Evolutionary conservation across 306 rosid species (phyloP).

Genomic region (Ormosia semicastrata): DNA sequence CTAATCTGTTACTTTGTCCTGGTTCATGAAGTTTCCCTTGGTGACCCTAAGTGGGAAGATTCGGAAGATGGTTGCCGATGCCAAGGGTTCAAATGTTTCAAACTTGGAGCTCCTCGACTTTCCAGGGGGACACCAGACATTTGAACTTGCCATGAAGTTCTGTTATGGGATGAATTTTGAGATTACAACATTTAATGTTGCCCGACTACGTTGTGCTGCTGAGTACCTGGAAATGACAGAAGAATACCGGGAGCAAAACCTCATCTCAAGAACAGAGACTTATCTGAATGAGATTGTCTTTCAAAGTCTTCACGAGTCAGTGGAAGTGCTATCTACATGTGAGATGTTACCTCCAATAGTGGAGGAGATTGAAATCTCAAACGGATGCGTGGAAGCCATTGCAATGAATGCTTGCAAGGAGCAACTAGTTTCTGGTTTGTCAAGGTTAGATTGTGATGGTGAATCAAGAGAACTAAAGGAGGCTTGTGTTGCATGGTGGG

Average conservation of each 20-base stretch:
- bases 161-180: slow-evolving; percentile 88
- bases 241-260: slow-evolving; percentile 74
- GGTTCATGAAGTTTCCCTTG: slow-evolving; percentile 70
- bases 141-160: slow-evolving; percentile 85
- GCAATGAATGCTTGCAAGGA: slow-evolving; percentile 83
- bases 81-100: slow-evolving; percentile 48
- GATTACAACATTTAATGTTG: slow-evolving; percentile 71
- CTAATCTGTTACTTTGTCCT: slow-evolving; percentile 17
- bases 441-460: slow-evolving; percentile 48
- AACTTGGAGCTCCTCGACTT: slow-evolving; percentile 67
- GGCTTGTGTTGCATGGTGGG: slow-evolving; percentile 73
- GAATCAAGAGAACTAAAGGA: slow-evolving; percentile 60
- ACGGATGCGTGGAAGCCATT: slow-evolving; percentile 78
- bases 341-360: slow-evolving; percentile 54
- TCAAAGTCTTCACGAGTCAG: slow-evolving; percentile 64
- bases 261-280: slow-evolving; percentile 51
- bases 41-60: slow-evolving; percentile 85
- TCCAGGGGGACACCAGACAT: slow-evolving; percentile 79
- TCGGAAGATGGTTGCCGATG: slow-evolving; percentile 76
- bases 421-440: slow-evolving; percentile 64
- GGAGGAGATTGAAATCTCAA: slow-evolving; percentile 59
- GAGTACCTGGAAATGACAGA: slow-evolving; percentile 84
- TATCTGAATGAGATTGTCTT: slow-evolving; percentile 68
- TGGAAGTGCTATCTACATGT: slow-evolving; percentile 69
- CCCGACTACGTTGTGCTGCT: slow-evolving; percentile 69